Evolutionary conservation across 1,139 yeast species (phyloP), one percentile per base, ranked within the genome.

Genomic region (Candida frijolesensis): DNA sequence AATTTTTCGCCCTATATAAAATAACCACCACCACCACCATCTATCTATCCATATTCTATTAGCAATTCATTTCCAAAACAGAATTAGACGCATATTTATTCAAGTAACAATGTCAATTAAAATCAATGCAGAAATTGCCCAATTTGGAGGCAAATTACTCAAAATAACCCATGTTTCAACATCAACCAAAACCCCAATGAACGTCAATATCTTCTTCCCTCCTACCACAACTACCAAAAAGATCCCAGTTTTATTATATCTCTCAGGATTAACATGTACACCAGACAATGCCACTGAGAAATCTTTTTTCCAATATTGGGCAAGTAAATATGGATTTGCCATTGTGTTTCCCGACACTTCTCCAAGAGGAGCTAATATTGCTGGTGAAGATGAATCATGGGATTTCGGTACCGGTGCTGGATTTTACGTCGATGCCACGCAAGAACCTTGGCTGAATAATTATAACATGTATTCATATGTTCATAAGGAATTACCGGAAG

Each of bases 381-480:
- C 80, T 42, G 96, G 96, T 34, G 96, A 90, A 64, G 89, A 88
- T 62, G 95, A 87, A 39, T 66, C 81, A 18, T 94, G 87, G 83
- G 97, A 91, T 66, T 89, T 94, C 63, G 99, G 99, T 18, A 78
- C 92, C 1, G 96, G 96, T 33, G 99, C 99, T 30, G 97, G 98
- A 0, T 94, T 92, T 71, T 94, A 94, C 64, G 80, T 94, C 50
- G 88, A 94, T 69, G 89, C 98, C 10, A 84, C 89, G 10, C 72
- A 80, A 56, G 83, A 78, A 34, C 91, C 91, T 30, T 94, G 87
- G 87, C 69, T 67, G 49, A 70, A 74, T 45, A 80, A 91, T 69
- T 94, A 90, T 74, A 80, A 83, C 53, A 94, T 94, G 99, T 89
- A 87, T 69, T 78, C 87, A 9, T 94, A 94, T 62, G 81, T 94